phyloP scores from a whole-genome alignment of 1,284 basidiomycete species.

The Prillingera fragicola region DNA sequence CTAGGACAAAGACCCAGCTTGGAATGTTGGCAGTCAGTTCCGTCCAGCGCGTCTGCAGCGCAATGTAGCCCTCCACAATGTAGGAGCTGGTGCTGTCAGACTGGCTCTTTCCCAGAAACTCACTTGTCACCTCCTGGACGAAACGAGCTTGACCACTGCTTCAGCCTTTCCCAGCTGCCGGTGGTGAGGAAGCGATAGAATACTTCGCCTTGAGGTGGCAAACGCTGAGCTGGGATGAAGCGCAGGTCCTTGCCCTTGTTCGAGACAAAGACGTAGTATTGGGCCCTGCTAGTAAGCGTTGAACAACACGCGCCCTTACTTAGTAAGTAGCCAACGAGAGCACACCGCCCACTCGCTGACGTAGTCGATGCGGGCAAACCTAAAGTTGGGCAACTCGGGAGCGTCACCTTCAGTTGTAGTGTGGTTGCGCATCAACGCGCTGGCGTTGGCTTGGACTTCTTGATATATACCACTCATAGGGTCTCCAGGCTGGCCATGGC shows the following conservation, averaged over 20 bases:
- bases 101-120: constrained; percentile 1
- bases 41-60: background rate
- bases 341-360: constrained; percentile 29
- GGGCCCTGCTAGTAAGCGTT: constrained; percentile 23
- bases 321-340: constrained; percentile 37
- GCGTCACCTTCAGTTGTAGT: constrained; percentile 5
- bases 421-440: constrained; percentile 9
- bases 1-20: constrained; percentile 25
- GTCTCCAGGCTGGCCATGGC: constrained; percentile 10
- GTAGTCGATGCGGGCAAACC: constrained; percentile 39
- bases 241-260: constrained; percentile 28
- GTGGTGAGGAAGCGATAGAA: constrained; percentile 24
- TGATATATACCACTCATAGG: constrained; percentile 13
- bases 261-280: constrained; percentile 34
- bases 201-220: constrained; percentile 23
- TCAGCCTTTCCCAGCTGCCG: constrained; percentile 24
- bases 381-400: constrained; percentile 12
- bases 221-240: constrained; percentile 24
- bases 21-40: constrained; percentile 22
- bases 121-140: constrained; percentile 30
- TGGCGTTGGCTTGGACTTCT: constrained; percentile 30
- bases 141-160: constrained; percentile 26
- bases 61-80: constrained; percentile 5
- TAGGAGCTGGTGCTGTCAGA: constrained; percentile 2
- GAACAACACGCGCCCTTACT: too few relatives aligned